Conservation (phyloP, 306 rosid genomes). For the Prunus mume region DNA sequence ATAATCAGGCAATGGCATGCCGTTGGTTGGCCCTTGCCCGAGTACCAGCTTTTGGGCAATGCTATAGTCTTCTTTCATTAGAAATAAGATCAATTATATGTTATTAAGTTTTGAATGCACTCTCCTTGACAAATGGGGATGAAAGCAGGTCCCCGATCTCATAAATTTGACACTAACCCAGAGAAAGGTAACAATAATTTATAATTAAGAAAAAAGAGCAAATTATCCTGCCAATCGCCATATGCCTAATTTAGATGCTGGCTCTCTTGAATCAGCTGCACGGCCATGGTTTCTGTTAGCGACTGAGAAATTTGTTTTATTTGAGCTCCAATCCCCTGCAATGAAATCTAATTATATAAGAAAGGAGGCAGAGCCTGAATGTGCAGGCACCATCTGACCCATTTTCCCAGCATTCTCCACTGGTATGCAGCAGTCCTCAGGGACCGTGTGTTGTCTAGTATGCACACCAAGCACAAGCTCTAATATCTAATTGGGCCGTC, state of each 20-base stretch:
- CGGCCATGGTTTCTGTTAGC: constrained; percentile 1
- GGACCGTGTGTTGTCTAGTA: constrained; percentile 7
- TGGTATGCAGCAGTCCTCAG: constrained; percentile 19
- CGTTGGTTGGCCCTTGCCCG: background rate
- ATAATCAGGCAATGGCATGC: background rate
- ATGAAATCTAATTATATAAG: background rate
- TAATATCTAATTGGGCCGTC: constrained; percentile 94
- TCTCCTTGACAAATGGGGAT: background rate
- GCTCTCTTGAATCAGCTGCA: constrained; percentile 18
- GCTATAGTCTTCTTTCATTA: background rate
- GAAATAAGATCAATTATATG: background rate
- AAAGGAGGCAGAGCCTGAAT: constrained; percentile 15
- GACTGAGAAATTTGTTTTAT: background rate
- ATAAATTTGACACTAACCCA: background rate
- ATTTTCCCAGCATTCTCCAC: constrained; percentile 10
- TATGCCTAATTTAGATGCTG: constrained; percentile 6
- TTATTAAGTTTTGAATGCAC: background rate
- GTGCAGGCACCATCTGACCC: constrained; percentile 15
- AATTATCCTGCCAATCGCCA: background rate
- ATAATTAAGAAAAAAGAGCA: background rate
- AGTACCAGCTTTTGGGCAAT: background rate
- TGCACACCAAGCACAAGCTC: constrained; percentile 14
- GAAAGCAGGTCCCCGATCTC: background rate
- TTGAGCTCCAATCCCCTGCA: constrained; percentile 11
- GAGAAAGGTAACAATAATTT: background rate